Evolutionary conservation across 169 alveolate species (phyloP), one percentile per base, ranked within the genome.

Genomic region (Eimeria tenella): DNA sequence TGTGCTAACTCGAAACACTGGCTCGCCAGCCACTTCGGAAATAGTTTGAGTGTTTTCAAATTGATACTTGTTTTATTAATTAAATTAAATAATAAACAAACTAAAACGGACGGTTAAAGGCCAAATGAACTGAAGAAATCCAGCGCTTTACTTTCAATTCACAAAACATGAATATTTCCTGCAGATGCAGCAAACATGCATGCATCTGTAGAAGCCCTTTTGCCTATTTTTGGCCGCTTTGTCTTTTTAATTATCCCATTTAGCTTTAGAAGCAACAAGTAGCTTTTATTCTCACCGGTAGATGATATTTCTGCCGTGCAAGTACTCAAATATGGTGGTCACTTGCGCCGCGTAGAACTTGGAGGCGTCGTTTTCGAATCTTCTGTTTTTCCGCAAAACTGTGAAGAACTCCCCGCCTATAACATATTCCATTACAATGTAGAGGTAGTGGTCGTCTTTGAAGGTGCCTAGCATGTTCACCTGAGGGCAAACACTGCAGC

Each of bases 291-390:
- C 90, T 11, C 93, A 94, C 96, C 99, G 95, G 96, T 98, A 98
- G 17, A 99, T 97, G 82, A 99, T 98, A 88, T 98, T 97, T 95
- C 97, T 96, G 63, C 97, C 95, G 93, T 98, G 99, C 79, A 98
- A 94, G 95, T 99, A 98, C 95, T 99, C 99, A 94, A 99, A 98
- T 95, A 98, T 99, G 55, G 97, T 79, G 25, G 99, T 97, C 55
- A 99, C 99, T 31, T 75, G 97, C 17, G 97, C 98, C 4, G 98
- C 97, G 93, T 97, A 98, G 91, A 96, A 97, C 58, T 97, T 96
- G 77, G 98, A 97, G 15, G 96, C 97, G 21, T 92, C 95, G 55
- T 96, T 90, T n/a, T 96, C 97, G 56, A 97, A 95, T 70, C 97
- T 95, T 60, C 98, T 96, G 68, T 95, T 96, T 49, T 96, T 95